Evolutionary conservation across 352 stramenopile species (phyloP).

Genomic region (Salisapilia sapeloensis): DNA sequence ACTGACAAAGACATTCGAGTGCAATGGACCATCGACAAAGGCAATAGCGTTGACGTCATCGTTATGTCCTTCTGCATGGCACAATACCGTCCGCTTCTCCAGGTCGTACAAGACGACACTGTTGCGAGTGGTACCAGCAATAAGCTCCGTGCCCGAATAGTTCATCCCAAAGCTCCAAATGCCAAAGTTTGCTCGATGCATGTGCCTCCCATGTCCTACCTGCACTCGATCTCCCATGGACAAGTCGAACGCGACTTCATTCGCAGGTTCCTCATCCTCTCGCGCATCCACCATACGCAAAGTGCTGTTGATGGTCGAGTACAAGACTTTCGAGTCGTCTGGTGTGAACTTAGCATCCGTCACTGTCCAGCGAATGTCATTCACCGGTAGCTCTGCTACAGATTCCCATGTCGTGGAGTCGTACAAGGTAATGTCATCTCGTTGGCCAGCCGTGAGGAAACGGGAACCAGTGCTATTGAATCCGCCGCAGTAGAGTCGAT

Average conservation of each 20-base stretch:
- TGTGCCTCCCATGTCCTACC: neutral
- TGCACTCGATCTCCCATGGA: conserved; percentile 11
- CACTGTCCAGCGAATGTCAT: conserved; percentile 64
- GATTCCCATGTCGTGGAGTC: conserved; percentile 55
- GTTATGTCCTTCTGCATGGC: conserved; percentile 48
- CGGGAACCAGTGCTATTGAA: conserved; percentile 52
- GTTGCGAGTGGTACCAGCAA: conserved; percentile 56
- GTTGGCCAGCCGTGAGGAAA: conserved; percentile 58
- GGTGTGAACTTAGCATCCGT: conserved; percentile 74
- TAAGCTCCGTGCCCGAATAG: conserved; percentile 57
- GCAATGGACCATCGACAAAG: conserved; percentile 62
- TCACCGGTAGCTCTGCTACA: conserved; percentile 25
- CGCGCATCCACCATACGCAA: conserved; percentile 57
- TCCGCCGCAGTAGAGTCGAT: conserved; percentile 62
- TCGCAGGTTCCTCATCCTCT: conserved; percentile 28
- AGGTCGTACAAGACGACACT: conserved; percentile 72
- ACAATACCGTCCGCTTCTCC: conserved; percentile 40
- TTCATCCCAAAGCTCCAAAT: conserved; percentile 74
- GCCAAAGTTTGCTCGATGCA: conserved; percentile 29
- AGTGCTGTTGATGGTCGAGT: conserved; percentile 70
- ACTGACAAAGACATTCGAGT: conserved; percentile 75
- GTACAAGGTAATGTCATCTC: conserved; percentile 50
- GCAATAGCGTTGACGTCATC: conserved; percentile 75
- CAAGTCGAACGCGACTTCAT: conserved; percentile 30
- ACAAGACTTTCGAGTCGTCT: conserved; percentile 47